Evolutionary conservation across 768 basidiomycete genomes (phyloP).

Genomic region (Auriscalpium microsporum): DNA sequence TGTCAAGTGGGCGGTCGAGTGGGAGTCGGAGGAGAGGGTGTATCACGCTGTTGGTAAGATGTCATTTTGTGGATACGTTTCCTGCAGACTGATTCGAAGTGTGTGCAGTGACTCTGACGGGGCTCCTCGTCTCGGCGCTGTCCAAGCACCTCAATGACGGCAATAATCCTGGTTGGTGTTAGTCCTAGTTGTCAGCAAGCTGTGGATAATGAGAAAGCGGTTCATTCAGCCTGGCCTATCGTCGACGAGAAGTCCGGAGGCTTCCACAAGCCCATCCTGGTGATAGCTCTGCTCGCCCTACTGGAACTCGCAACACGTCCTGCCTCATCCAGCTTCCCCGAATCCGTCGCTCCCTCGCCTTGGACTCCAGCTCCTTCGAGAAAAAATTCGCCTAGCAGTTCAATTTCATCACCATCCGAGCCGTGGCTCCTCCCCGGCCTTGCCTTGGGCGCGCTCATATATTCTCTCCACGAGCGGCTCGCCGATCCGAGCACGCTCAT

Average conservation of each 20-base stretch:
- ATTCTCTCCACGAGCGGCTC: conserved; percentile 63
- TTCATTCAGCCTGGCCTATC: conserved; percentile 64
- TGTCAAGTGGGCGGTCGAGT: conserved; percentile 10
- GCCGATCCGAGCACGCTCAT: conserved; percentile 72
- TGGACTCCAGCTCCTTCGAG: not conserved
- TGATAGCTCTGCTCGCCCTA: conserved; percentile 49
- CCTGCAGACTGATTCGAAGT: not conserved
- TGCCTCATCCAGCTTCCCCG: conserved; percentile 14
- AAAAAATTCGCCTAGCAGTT: not conserved
- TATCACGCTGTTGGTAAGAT: conserved; percentile 9
- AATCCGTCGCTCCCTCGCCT: not conserved
- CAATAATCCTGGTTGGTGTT: conserved; percentile 60
- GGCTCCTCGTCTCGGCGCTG: conserved; percentile 56
- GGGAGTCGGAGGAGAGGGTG: not conserved
- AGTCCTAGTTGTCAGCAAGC: no score
- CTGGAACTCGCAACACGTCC: conserved; percentile 45
- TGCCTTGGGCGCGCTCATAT: conserved; percentile 60
- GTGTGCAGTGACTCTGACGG: conserved; percentile 50
- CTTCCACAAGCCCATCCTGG: conserved; percentile 60
- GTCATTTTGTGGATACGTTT: not conserved
- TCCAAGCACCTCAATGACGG: conserved; percentile 73
- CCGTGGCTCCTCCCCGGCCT: conserved; percentile 37
- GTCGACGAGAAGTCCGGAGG: conserved; percentile 57
- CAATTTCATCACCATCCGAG: not conserved
- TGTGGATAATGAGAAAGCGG: not conserved